These are phyloP conservation scores for Globisporangium emineosum DNA, from an alignment of 352 stramenopile genomes.

Conservation along the genomic window DNA sequence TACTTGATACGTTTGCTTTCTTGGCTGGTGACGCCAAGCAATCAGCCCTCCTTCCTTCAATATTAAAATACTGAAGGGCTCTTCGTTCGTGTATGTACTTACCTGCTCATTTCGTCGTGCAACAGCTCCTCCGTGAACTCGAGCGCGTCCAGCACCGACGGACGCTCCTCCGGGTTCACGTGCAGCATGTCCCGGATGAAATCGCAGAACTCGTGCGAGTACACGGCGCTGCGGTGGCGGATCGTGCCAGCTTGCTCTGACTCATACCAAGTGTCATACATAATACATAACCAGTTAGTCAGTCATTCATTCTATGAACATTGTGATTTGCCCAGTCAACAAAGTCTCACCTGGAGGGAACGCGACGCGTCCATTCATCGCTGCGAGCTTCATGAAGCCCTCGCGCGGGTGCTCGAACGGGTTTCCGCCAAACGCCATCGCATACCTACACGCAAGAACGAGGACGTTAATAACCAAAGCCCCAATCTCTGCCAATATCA, in stretches of 20 bases:
- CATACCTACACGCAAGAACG: slow-evolving; percentile 36
- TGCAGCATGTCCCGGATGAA: slow-evolving; percentile 88
- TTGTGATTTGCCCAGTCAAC: not conserved
- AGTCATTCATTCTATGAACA: not conserved
- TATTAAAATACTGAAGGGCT: no score
- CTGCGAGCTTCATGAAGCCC: slow-evolving; percentile 84
- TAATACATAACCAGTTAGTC: not conserved
- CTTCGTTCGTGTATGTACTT: no score
- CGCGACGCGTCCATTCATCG: slow-evolving; percentile 69
- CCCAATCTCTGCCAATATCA: not conserved
- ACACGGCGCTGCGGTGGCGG: slow-evolving; percentile 59
- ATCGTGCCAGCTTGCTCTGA: slow-evolving; percentile 65
- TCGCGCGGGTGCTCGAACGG: slow-evolving; percentile 78
- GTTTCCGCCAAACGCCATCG: slow-evolving; percentile 83
- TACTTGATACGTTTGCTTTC: not conserved
- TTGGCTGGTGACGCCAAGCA: no score
- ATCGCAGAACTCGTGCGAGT: slow-evolving; percentile 80
- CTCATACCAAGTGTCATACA: not conserved
- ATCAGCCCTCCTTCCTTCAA: no score
- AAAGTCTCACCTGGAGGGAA: slow-evolving; percentile 59
- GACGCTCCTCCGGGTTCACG: slow-evolving; percentile 74
- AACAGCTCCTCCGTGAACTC: slow-evolving; percentile 82
- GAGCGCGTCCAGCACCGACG: slow-evolving; percentile 72
- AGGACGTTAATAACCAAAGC: not conserved
- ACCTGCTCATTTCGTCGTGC: slow-evolving; percentile 58